phyloP scores from a whole-genome alignment of 768 basidiomycete genomes.

The Naematelia aurantialba region DNA sequence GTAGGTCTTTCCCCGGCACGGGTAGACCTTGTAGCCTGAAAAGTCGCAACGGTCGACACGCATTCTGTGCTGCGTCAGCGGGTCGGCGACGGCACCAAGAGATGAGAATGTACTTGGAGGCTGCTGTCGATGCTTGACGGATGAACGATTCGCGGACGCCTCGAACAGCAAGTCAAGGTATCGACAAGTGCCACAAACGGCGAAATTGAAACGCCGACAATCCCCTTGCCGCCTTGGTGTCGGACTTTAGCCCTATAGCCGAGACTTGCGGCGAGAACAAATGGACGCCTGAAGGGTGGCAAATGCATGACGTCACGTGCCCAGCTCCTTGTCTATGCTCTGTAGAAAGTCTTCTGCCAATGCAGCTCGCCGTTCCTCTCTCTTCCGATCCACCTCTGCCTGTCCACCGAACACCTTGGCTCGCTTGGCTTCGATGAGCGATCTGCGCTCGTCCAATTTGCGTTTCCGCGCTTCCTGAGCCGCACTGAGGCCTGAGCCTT shows the following conservation, averaged over 20 bases:
- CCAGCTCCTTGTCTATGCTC: slow-evolving; percentile 26
- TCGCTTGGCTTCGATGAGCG: slow-evolving; percentile 43
- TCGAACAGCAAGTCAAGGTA: neutral
- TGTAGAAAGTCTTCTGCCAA: slow-evolving; percentile 38
- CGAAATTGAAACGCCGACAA: neutral
- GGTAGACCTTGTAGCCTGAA: slow-evolving; percentile 97
- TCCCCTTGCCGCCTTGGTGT: slow-evolving; percentile 2
- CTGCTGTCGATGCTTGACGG: slow-evolving; percentile 15
- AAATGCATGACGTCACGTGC: neutral
- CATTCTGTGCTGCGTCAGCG: slow-evolving; percentile 41
- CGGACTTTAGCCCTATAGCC: neutral
- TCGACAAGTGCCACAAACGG: slow-evolving; percentile 14
- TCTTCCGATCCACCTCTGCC: slow-evolving; percentile 28
- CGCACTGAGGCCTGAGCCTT: slow-evolving; percentile 18
- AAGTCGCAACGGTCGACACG: slow-evolving; percentile 99
- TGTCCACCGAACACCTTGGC: slow-evolving; percentile 39
- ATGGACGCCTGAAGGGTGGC: too few species aligned
- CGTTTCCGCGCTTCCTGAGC: slow-evolving; percentile 37
- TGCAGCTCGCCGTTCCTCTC: slow-evolving; percentile 23
- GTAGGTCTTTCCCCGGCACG: slow-evolving; percentile 91
- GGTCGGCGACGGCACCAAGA: neutral
- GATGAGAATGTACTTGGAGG: slow-evolving; percentile 5
- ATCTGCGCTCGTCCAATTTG: slow-evolving; percentile 43
- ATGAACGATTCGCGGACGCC: slow-evolving; percentile 1
- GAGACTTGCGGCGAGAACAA: neutral